Conservation (phyloP, 78 protist genomes). For the Pigoraptor vietnamica region DNA sequence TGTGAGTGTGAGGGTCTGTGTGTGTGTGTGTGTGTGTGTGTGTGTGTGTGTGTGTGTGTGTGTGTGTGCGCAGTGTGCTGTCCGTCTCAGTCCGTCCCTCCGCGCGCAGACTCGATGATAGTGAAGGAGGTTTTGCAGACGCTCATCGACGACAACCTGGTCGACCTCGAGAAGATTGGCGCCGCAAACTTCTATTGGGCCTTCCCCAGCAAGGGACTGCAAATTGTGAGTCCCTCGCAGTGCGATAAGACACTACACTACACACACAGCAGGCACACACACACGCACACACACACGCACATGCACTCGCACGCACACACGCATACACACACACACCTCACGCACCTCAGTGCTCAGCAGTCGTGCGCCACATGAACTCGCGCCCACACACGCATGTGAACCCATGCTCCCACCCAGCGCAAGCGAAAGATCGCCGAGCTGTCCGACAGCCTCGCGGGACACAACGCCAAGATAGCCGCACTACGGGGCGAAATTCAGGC, state of each 20-base stretch:
- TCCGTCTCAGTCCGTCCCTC: too few relatives aligned
- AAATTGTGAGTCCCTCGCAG: not conserved
- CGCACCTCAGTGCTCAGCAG: not conserved
- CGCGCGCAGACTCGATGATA: not conserved
- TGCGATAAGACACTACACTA: not conserved
- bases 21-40: too few relatives aligned
- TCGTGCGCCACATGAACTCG: too few relatives aligned
- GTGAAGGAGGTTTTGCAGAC: slow-evolving; percentile 49
- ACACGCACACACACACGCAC: too few relatives aligned
- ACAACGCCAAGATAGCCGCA: not conserved
- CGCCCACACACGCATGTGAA: too few relatives aligned
- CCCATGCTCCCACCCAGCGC: not conserved
- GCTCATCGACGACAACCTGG: slow-evolving; percentile 38
- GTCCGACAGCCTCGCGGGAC: not conserved
- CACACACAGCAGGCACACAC: not conserved
- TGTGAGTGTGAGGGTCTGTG: too few relatives aligned
- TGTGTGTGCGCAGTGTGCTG: too few relatives aligned
- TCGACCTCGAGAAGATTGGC: slow-evolving; percentile 45
- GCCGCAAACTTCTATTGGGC: slow-evolving; percentile 46
- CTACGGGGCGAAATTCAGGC: not conserved
- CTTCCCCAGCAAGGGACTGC: slow-evolving; percentile 18
- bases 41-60: too few relatives aligned
- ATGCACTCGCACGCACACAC: not conserved
- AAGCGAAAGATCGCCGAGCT: not conserved
- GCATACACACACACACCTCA: not conserved